Base-by-base conservation (phyloP, 108 stramenopile genomes). In the Ochromonas danica region DNA sequence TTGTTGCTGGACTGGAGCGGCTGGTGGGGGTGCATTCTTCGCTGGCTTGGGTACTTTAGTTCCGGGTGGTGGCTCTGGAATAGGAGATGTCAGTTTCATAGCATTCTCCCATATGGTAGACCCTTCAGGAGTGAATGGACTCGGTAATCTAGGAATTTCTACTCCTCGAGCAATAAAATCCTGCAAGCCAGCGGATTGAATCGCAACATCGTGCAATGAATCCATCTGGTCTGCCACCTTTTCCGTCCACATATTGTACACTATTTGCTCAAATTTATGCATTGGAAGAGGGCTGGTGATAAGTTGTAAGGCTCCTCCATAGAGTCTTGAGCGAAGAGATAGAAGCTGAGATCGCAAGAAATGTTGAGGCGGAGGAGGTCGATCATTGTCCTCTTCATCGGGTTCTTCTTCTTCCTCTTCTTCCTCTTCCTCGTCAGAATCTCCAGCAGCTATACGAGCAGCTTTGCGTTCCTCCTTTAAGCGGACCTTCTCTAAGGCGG, bases 341-440 rank as follows among this genome's bases (percentile, higher is more conserved):
- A 57, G 51, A 57, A 57, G 51, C 51, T 57, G 51, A 57, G 51
- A 57, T 57, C 51, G 51, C 51, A 57, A 57, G 51, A 57, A 57
- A 57, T 57, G 51, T 57, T 57, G 51, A 57, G 51, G 51, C 51
- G 51, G 51, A 57, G 51, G 51, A 57, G 51, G 51, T 57, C 51
- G 51, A 57, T 57, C 51, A 57, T 57, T 57, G 51, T n/a, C n/a
- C 31, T 67, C 63, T 22, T 22, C 17, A 67, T 67, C 63, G 31
- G 17, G 30, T 67, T 67, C 63, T 67, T 67, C 63, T 67, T 67
- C 63, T 33, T 67, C 63, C 63, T 67, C 63, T 25, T 67, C 63
- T 28, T 67, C 63, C 31, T 67, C 63, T 33, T 67, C 63, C 17
- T 67, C 63, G 31, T 33, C 31, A 28, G 17, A 22, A 10, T 67